Percentiles rank a stretch among this genome's conserved stretches.
phyloP scores from a whole-genome alignment of 495 filamentous ascomycete genomes.

The Aspergillus hancockii region DNA sequence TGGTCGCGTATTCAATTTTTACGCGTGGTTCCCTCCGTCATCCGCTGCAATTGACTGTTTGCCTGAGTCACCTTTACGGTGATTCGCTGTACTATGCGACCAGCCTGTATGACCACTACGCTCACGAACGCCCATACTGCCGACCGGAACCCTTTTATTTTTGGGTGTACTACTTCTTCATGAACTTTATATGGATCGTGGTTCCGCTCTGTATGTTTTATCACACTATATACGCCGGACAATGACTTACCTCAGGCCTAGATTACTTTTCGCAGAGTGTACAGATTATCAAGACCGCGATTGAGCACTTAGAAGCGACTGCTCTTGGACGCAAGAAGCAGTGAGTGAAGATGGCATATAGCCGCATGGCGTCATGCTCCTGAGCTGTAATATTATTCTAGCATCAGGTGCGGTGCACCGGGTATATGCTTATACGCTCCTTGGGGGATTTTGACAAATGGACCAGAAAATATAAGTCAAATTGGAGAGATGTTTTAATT shows the following conservation, averaged over 20 bases:
- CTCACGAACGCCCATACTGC: slow-evolving; percentile 59
- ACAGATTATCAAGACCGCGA: slow-evolving; percentile 45
- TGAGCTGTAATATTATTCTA: too few relatives aligned
- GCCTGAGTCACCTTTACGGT: slow-evolving; percentile 82
- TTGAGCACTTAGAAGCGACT: slow-evolving; percentile 42
- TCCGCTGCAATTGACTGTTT: slow-evolving; percentile 70
- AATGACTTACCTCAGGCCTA: slow-evolving; percentile 25
- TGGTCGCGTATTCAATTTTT: slow-evolving; percentile 62
- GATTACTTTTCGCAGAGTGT: slow-evolving; percentile 57
- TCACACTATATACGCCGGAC: slow-evolving; percentile 19
- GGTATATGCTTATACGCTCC: neutral
- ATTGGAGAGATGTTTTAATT: too few relatives aligned
- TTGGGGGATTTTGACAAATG: neutral
- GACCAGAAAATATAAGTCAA: too few relatives aligned
- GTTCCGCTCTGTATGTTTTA: slow-evolving; percentile 61
- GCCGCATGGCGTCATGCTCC: neutral
- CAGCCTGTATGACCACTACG: slow-evolving; percentile 65
- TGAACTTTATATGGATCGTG: slow-evolving; percentile 87
- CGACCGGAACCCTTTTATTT: slow-evolving; percentile 81
- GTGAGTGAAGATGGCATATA: slow-evolving; percentile 9
- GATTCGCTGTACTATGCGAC: slow-evolving; percentile 85
- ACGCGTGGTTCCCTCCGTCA: slow-evolving; percentile 63
- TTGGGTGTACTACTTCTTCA: slow-evolving; percentile 83
- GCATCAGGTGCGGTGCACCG: neutral
- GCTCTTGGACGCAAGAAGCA: slow-evolving; percentile 35